These are phyloP conservation scores for Udeniomyces megalosporus DNA, from an alignment of 768 basidiomycete genomes.

Conservation along the genomic window DNA sequence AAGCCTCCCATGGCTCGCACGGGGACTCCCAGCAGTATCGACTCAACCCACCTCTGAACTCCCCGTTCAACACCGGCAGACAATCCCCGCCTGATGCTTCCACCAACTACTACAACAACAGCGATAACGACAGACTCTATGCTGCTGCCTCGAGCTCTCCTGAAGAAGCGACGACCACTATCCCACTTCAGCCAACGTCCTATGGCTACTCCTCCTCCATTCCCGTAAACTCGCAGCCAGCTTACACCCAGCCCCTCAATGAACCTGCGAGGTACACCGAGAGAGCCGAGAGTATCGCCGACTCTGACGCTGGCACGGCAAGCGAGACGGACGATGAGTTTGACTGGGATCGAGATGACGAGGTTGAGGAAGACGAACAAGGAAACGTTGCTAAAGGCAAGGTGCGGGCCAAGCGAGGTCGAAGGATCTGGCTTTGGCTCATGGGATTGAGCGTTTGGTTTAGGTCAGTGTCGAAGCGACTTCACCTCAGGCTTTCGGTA, in stretches of 20 bases:
- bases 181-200: neutral
- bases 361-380: conserved; percentile 37
- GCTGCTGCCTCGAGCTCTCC: too few species aligned
- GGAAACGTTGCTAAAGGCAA: conserved; percentile 33
- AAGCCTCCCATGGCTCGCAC: too few species aligned
- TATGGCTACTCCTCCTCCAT: neutral
- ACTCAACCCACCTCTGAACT: too few species aligned
- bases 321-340: conserved; percentile 55
- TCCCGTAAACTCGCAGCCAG: neutral
- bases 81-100: too few species aligned
- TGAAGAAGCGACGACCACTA: neutral
- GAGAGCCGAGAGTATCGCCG: neutral
- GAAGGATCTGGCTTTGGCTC: conserved; percentile 9
- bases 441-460: conserved; percentile 6
- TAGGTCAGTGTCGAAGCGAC: neutral
- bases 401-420: conserved; percentile 6
- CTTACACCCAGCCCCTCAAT: neutral
- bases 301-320: conserved; percentile 20
- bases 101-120: too few species aligned
- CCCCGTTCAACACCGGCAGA: too few species aligned
- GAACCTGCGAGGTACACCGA: neutral
- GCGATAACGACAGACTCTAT: too few species aligned
- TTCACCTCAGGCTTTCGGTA: neutral
- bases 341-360: conserved; percentile 53
- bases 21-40: too few species aligned